Conservation (phyloP, 257 asterid species). For the Leonotis leonurus region DNA sequence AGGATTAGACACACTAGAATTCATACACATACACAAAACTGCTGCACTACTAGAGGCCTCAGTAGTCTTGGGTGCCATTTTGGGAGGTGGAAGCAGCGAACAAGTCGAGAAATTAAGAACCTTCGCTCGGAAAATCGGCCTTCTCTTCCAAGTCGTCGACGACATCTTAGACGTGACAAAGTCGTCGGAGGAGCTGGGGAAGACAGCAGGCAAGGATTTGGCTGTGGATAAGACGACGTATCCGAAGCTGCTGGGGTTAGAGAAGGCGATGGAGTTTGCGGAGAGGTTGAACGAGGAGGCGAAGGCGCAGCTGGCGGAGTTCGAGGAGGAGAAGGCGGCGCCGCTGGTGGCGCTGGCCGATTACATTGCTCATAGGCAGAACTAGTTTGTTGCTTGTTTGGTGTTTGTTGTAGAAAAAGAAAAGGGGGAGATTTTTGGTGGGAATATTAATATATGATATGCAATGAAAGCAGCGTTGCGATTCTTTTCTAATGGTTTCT, state of each 20-base stretch:
- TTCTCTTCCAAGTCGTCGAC: slow-evolving; percentile 72
- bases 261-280: slow-evolving; percentile 62
- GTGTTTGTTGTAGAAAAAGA: slow-evolving; percentile 14
- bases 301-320: slow-evolving; percentile 44
- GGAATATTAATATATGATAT: no score
- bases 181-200: slow-evolving; percentile 61
- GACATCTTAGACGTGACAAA: slow-evolving; percentile 73
- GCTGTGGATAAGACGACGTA: slow-evolving; percentile 58
- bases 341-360: slow-evolving; percentile 67
- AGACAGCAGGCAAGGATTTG: slow-evolving; percentile 75
- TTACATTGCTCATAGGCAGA: slow-evolving; percentile 61
- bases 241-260: slow-evolving; percentile 71
- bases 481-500: background rate
- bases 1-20: slow-evolving; percentile 46
- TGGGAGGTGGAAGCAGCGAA: slow-evolving; percentile 51
- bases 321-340: slow-evolving; percentile 45
- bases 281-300: slow-evolving; percentile 48
- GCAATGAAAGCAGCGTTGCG: background rate
- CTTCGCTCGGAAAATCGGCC: slow-evolving; percentile 57
- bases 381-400: background rate
- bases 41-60: slow-evolving; percentile 62
- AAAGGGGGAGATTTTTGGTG: background rate
- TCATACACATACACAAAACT: slow-evolving; percentile 69
- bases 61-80: slow-evolving; percentile 61
- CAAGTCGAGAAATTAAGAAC: slow-evolving; percentile 50